Base-by-base conservation (phyloP, 2,329 filamentous ascomycete genomes). In the Aspergillus luchuensis region DNA sequence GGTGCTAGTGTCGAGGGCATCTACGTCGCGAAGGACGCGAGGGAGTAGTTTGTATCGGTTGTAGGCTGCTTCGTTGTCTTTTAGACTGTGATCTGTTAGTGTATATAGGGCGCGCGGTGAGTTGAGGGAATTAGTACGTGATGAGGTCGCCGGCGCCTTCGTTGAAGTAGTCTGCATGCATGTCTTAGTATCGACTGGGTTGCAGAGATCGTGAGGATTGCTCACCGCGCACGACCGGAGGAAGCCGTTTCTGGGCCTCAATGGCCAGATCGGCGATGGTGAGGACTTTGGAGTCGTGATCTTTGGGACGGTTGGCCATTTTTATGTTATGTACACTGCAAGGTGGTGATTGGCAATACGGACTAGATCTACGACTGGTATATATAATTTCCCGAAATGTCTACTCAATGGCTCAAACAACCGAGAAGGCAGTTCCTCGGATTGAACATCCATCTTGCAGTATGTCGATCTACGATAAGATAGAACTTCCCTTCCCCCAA, bases 61-160 rank as follows among this genome's bases (percentile, higher is more conserved):
- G 47, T 54, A 63, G 17, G 58, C 61, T 6, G 25, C 17, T 45
- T 57, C 50, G 54, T 63, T 63, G 33, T 60, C 61, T 13, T 30
- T 36, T 5, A 53, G 47, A 2, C 51, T 57, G 25, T 5, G 25
- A 23, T 5, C n/a, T 11, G 7, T 43, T 19, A 19, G 8, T 45
- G 3, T 7, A 1, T 19, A 11, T 45, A 13, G 10, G 17, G 41
- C 1, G 2, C 21, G 4, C 1, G 4, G 17, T 10, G 41, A n/a
- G 8, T 21, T 21, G 4, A 4, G 19, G 19, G 23, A 21, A 21
- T 1, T 1, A 8, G 50, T 41, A 59, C 57, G 58, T 60, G 48
- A 48, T 17, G 13, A 60, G 53, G 25, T 60, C 58, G 23, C 54
- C 58, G 15, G 58, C 58, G 15, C 52, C 52, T 33, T 50, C 53